A percentile compares a stretch with the other conserved stretches of the same genome.
Evolutionary conservation across 441 rosid species (phyloP).

Genomic region (Erodium trifolium): DNA sequence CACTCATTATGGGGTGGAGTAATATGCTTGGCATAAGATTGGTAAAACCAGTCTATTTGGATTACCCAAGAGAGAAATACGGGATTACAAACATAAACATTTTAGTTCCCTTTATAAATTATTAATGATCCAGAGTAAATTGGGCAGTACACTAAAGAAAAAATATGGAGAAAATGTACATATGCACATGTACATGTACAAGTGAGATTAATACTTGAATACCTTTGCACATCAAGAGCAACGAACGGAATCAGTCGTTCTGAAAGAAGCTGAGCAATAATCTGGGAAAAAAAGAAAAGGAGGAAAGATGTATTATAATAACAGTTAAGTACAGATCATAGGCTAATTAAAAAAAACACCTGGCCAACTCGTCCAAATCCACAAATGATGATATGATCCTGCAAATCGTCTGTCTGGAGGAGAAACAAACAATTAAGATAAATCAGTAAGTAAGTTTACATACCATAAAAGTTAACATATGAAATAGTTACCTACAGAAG

Average conservation of each 20-base stretch:
- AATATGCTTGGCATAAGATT: not conserved
- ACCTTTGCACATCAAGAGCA: slow-evolving; percentile 95
- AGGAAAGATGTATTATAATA: not conserved
- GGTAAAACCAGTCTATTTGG: not conserved
- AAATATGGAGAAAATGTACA: too few relatives aligned
- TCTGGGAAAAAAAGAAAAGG: slow-evolving; percentile 35
- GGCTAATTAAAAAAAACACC: slow-evolving; percentile 33
- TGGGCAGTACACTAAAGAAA: not conserved
- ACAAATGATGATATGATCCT: slow-evolving; percentile 87
- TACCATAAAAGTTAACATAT: not conserved
- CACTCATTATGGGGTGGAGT: not conserved
- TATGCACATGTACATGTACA: too few relatives aligned
- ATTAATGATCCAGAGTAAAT: not conserved
- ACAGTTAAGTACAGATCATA: not conserved
- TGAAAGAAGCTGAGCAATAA: slow-evolving; percentile 97
- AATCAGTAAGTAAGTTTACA: slow-evolving; percentile 1
- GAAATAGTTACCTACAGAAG: not conserved
- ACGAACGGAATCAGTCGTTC: slow-evolving; percentile 95
- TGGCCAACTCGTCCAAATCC: slow-evolving; percentile 99
- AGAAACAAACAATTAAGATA: not conserved
- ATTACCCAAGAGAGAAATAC: not conserved
- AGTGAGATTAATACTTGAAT: slow-evolving; percentile 16
- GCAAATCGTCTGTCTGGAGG: slow-evolving; percentile 92
- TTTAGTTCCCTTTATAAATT: not conserved
- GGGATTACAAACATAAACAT: not conserved